Base-by-base conservation (phyloP, 1,284 basidiomycete genomes). In the Cryptococcus jaspeensis region DNA sequence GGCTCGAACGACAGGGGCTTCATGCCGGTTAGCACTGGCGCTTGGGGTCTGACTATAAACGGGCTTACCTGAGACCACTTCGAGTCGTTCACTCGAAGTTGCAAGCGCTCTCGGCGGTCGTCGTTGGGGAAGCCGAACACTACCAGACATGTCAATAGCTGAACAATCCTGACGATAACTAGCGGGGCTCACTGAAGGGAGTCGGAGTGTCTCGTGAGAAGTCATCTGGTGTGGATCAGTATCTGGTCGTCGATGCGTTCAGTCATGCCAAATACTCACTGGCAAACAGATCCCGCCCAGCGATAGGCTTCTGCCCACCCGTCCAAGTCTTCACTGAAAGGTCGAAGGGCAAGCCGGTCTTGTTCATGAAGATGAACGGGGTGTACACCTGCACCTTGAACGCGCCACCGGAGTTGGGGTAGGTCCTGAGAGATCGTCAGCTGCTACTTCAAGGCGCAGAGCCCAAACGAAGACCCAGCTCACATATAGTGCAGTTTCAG, bases 351-450 rank as follows among this genome's bases (percentile, higher is more conserved):
- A 95, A 77, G 1, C 88, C 89, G 0, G 92, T 92, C 81, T 97
- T 97, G 79, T 99, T 99, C 74, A 97, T 79, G 50, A 99, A 80
- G 51, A 99, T 81, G 74, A 90, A 99, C 2, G 96, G 94, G 64
- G 86, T 87, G 73, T 93, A 99, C 52, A 99, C 87, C 76, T 99
- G 95, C 1, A 98, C 91, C 77, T 92, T 95, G 83, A 97, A 96
- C 1, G 95, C 93, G n/a, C 96, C 94, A 3, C 95, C 96, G 12
- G 93, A 90, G 58, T 97, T 85, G 2, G 90, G 86, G 76, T 91
- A 92, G 42, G 87, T 87, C 50, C 87, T 90, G 53, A 3, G 59
- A 39, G 49, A 38, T 23, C 2, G 47, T 59, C 56, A 59, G 46
- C 46, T 16, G 18, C 25, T 8, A n/a, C 18, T 11, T 13, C 13